Evolutionary conservation across 2,329 filamentous ascomycete genomes (phyloP).

Genomic region (Tolypocladium inflatum): DNA sequence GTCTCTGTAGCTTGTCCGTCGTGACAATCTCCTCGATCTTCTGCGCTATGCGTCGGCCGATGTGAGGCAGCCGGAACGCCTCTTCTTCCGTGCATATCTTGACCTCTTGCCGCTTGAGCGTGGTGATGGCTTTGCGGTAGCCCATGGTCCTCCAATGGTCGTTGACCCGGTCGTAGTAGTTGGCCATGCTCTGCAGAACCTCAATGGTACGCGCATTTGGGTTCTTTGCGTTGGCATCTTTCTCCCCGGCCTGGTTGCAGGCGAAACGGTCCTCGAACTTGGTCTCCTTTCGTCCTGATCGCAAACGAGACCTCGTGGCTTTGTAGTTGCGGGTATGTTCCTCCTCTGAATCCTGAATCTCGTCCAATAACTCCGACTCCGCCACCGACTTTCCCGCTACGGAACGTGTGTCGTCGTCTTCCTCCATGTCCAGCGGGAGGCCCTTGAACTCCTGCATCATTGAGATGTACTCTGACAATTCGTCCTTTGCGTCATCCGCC

Average conservation of each 20-base stretch:
- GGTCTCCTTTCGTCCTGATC: constrained; percentile 16
- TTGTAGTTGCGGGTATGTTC: not conserved
- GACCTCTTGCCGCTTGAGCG: constrained; percentile 53
- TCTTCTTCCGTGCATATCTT: constrained; percentile 61
- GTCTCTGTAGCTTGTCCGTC: constrained; percentile 59
- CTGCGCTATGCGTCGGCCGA: constrained; percentile 63
- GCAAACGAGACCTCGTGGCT: not conserved
- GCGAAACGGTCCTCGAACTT: constrained; percentile 40
- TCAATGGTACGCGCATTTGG: constrained; percentile 71
- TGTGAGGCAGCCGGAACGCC: constrained; percentile 55
- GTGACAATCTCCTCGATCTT: constrained; percentile 86
- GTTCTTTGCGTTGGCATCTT: constrained; percentile 36
- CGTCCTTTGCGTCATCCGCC: constrained; percentile 29
- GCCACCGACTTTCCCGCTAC: constrained; percentile 4
- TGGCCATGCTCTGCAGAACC: constrained; percentile 67
- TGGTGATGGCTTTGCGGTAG: constrained; percentile 71
- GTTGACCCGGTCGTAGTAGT: constrained; percentile 64
- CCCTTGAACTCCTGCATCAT: constrained; percentile 51
- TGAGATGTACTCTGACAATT: constrained; percentile 54
- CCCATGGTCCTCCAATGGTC: constrained; percentile 69
- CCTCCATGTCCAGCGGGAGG: constrained; percentile 44
- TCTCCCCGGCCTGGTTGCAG: constrained; percentile 43
- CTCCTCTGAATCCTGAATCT: constrained; percentile 3
- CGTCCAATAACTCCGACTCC: not conserved
- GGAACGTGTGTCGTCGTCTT: constrained; percentile 26